Conservation (phyloP, 2,329 filamentous ascomycete species). For the Triangularia setosa region DNA sequence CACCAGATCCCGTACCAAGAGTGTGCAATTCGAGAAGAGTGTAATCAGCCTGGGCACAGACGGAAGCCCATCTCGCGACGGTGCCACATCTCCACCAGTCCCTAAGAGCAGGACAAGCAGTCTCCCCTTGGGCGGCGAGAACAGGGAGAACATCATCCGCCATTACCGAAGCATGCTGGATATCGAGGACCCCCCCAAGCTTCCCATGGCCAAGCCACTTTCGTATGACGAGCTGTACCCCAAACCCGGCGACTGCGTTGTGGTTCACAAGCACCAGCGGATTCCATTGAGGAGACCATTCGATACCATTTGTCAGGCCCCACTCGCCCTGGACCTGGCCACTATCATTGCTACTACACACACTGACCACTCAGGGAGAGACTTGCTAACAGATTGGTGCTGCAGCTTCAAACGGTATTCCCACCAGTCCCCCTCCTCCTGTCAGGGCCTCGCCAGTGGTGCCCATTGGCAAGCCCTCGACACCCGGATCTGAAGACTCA, state of each 20-base stretch:
- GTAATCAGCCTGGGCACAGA: conserved; percentile 22
- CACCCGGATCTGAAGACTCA: conserved; percentile 29
- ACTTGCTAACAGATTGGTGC: conserved; percentile 34
- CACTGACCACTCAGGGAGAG: conserved; percentile 13
- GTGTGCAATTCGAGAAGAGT: conserved; percentile 46
- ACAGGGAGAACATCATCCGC: conserved; percentile 29
- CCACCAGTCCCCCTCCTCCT: conserved; percentile 35
- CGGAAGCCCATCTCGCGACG: conserved; percentile 20
- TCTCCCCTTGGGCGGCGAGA: conserved; percentile 33
- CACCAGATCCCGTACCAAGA: conserved; percentile 44
- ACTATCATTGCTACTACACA: conserved; percentile 21
- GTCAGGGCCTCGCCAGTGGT: conserved; percentile 39
- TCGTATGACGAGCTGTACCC: conserved; percentile 46
- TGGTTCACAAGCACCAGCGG: conserved; percentile 7
- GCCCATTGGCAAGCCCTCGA: conserved; percentile 37
- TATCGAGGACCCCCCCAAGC: conserved; percentile 45
- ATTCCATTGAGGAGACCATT: conserved; percentile 1
- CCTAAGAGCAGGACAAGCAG: conserved; percentile 35
- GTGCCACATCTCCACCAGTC: conserved; percentile 24
- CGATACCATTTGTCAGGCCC: conserved; percentile 35
- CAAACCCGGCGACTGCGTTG: conserved; percentile 17
- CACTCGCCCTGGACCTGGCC: conserved; percentile 29
- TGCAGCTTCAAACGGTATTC: conserved; percentile 41
- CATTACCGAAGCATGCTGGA: conserved; percentile 53
- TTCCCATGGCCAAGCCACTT: conserved; percentile 42